A percentile compares a stretch with the other conserved stretches of the same genome.
Conservation (phyloP, 495 filamentous ascomycete genomes). For the Penicillium silybi region DNA sequence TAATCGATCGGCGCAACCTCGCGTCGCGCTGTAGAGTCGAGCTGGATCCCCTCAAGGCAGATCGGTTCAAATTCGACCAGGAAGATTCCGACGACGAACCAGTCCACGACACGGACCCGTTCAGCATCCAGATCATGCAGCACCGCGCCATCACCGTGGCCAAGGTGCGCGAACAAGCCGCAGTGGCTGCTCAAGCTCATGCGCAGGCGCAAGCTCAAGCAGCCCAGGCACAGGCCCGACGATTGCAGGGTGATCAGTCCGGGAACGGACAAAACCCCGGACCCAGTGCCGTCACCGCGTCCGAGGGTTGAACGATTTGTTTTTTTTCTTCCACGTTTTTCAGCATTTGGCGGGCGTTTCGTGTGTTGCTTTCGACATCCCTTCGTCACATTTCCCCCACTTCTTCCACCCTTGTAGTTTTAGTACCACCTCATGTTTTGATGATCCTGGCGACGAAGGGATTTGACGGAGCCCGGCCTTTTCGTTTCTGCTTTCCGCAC, state of each 20-base stretch:
- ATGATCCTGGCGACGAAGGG: conserved; percentile 24
- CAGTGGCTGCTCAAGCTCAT: conserved; percentile 45
- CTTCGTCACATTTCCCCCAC: conserved; percentile 17
- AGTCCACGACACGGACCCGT: conserved; percentile 66
- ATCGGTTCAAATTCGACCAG: conserved; percentile 81
- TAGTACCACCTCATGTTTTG: conserved; percentile 29
- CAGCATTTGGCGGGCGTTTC: conserved; percentile 44
- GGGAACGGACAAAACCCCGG: conserved; percentile 34
- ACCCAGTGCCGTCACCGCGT: conserved; percentile 26
- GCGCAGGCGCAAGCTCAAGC: conserved; percentile 45
- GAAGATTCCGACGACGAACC: conserved; percentile 66
- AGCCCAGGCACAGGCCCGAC: conserved; percentile 35
- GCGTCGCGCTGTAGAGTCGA: conserved; percentile 50
- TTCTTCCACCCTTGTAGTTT: conserved; percentile 35
- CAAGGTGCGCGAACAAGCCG: conserved; percentile 44
- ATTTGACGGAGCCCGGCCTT: conserved; percentile 18
- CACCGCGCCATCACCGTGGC: conserved; percentile 67
- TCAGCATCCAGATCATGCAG: conserved; percentile 64
- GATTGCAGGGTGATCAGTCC: conserved; percentile 39
- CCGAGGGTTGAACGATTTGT: conserved; percentile 36
- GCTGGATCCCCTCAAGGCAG: conserved; percentile 50
- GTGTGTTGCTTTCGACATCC: conserved; percentile 14
- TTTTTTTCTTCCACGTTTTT: conserved; percentile 13
- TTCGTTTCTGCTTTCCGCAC: conserved; percentile 21
- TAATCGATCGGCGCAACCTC: conserved; percentile 68